phyloP scores from a whole-genome alignment of 2,329 filamentous ascomycete species.

The Diaporthe citriasiana region DNA sequence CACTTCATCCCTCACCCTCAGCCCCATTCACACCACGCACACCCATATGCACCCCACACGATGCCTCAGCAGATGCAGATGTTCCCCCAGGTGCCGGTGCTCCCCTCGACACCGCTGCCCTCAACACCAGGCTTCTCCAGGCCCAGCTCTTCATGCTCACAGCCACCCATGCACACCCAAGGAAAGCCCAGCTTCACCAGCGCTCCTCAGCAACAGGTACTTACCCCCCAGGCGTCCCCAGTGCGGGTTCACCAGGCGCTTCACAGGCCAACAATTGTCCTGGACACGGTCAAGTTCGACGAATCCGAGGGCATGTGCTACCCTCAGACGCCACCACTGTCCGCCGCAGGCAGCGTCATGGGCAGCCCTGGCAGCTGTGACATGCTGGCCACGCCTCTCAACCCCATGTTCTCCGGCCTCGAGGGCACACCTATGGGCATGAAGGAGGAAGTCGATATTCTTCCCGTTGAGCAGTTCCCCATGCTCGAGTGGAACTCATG shows the following conservation, averaged over 20 bases:
- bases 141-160: conserved; percentile 76
- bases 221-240: conserved; percentile 84
- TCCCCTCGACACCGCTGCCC: conserved; percentile 71
- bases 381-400: conserved; percentile 84
- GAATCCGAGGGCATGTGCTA: conserved; percentile 77
- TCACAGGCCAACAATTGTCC: conserved; percentile 82
- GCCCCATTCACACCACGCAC: conserved; percentile 67
- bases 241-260: conserved; percentile 69
- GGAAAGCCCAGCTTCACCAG: conserved; percentile 65
- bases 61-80: conserved; percentile 64
- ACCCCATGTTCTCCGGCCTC: conserved; percentile 81
- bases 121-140: conserved; percentile 76
- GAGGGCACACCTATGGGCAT: conserved; percentile 74
- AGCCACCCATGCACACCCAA: conserved; percentile 62
- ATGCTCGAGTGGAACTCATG: conserved; percentile 82
- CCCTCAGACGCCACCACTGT: conserved; percentile 89
- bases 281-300: conserved; percentile 79
- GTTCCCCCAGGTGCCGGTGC: conserved; percentile 68
- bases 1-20: conserved; percentile 78
- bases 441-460: conserved; percentile 79
- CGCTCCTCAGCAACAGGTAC: conserved; percentile 65
- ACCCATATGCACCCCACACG: conserved; percentile 38
- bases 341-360: conserved; percentile 85
- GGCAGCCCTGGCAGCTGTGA: conserved; percentile 88
- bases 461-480: conserved; percentile 75